Base-by-base conservation (phyloP, 345 rosid species). In the Eucalyptus shirleyi region DNA sequence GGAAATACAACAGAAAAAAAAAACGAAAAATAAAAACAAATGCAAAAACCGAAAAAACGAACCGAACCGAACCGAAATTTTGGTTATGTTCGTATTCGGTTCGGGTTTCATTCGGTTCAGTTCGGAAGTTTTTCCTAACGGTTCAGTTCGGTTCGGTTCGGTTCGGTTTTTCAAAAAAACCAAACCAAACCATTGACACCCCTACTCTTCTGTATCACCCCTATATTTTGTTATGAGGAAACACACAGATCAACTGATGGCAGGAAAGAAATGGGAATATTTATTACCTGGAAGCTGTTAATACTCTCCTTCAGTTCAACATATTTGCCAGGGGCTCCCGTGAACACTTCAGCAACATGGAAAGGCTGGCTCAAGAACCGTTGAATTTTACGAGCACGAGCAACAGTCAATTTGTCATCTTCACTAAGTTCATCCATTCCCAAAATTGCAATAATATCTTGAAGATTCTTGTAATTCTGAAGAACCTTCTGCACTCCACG, bases 351-450 rank as follows among this genome's bases (percentile, higher is more conserved):
- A 40, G 99, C 99, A 30, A 98, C 99, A 59, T 98, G 99, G 99
- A 97, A 98, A 40, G 99, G 99, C 94, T 97, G 99, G 91, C 99
- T 98, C 96, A 97, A 94, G 95, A 98, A 98, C 90, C 95, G 96
- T 90, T 96, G 98, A 90, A 97, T 98, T 92, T 97, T 98, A 88
- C 99, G 99, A 69, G 99, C 99, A 89, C 98, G 98, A 12, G 99
- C 98, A 88, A 98, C 99, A 11, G 99, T 97, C 93, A 98, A 88
- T 83, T 98, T 98, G 90, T 98, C 99, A 92, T 98, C 99, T 94
- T 98, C 99, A 94, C 99, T 98, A 17, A 98, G 99, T 95, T 98
- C 99, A 92, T 98, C 99, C 99, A 98, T 95, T 59, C 99, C 99
- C 95, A 98, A 88, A 93, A 98, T 98, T 89, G 99, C 99, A 89